Percentiles rank a stretch among this genome's conserved stretches.
phyloP scores from a whole-genome alignment of 2,329 filamentous ascomycete genomes.

The Talaromyces sp. region DNA sequence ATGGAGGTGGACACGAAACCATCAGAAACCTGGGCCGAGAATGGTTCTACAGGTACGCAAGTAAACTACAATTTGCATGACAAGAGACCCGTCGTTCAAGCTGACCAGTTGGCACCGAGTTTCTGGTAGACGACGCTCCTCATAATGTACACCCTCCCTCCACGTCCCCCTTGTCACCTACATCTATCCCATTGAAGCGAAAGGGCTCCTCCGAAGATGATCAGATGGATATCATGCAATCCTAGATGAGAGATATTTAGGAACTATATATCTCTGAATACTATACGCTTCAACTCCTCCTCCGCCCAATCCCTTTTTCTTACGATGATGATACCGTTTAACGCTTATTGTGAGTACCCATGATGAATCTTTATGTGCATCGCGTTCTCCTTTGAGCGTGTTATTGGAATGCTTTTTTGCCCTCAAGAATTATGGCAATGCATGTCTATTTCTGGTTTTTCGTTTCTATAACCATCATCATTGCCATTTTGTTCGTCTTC shows the following conservation, averaged over 20 bases:
- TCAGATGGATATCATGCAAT: conserved; percentile 6
- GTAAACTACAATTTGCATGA: conserved; percentile 2
- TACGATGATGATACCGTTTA: background rate
- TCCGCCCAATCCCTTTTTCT: background rate
- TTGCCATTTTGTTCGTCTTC: background rate
- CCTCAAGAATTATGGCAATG: background rate
- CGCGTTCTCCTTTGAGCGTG: background rate
- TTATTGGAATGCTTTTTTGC: background rate
- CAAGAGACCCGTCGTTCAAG: conserved; percentile 1
- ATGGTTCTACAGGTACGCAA: conserved; percentile 23
- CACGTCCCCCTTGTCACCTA: conserved; percentile 13
- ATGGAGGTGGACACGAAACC: conserved; percentile 24
- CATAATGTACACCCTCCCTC: conserved; percentile 1
- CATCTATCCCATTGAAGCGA: conserved; percentile 29
- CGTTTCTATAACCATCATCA: background rate
- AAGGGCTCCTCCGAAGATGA: conserved; percentile 20
- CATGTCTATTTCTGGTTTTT: background rate
- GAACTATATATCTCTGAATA: background rate
- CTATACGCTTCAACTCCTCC: background rate
- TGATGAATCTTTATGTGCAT: background rate
- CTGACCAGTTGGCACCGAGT: background rate
- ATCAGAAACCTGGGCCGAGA: conserved; percentile 19
- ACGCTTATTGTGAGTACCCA: background rate
- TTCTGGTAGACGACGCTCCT: background rate
- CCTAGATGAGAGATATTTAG: background rate